These are phyloP conservation scores for Didymosphaeria variabile DNA, from an alignment of 2,329 filamentous ascomycete species.

Conservation along the genomic window DNA sequence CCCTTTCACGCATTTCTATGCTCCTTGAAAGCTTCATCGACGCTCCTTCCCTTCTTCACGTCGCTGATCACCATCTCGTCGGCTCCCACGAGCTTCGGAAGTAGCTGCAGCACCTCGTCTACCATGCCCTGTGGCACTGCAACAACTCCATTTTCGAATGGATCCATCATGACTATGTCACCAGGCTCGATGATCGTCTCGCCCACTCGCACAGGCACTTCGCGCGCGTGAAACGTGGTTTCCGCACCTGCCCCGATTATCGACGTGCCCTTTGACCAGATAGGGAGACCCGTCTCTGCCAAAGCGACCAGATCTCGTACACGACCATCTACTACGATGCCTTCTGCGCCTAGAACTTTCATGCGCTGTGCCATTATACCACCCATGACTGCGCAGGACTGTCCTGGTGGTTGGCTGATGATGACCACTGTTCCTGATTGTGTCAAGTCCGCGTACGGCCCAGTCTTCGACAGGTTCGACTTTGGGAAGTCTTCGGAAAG, in stretches of 20 bases:
- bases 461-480: constrained; percentile 44
- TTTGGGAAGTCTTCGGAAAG: constrained; percentile 42
- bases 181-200: constrained; percentile 53
- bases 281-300: constrained; percentile 63
- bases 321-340: constrained; percentile 72
- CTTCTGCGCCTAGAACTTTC: constrained; percentile 67
- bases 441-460: constrained; percentile 75
- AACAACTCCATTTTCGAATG: constrained; percentile 71
- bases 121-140: constrained; percentile 71
- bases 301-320: constrained; percentile 73
- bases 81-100: constrained; percentile 56
- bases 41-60: constrained; percentile 68
- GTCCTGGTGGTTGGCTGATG: constrained; percentile 70
- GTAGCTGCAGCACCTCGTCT: constrained; percentile 66
- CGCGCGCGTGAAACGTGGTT: constrained; percentile 64
- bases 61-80: constrained; percentile 62
- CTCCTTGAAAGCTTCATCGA: constrained; percentile 72
- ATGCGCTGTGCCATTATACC: constrained; percentile 79
- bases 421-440: constrained; percentile 69
- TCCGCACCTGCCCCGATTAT: constrained; percentile 67
- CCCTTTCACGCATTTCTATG: constrained; percentile 48
- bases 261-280: constrained; percentile 67
- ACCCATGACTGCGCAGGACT: constrained; percentile 76
- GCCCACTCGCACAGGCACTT: constrained; percentile 51
- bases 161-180: constrained; percentile 76